phyloP scores from a whole-genome alignment of 202 grass and related monocot genomes.

The Bolboschoenoplectus hybrid region DNA sequence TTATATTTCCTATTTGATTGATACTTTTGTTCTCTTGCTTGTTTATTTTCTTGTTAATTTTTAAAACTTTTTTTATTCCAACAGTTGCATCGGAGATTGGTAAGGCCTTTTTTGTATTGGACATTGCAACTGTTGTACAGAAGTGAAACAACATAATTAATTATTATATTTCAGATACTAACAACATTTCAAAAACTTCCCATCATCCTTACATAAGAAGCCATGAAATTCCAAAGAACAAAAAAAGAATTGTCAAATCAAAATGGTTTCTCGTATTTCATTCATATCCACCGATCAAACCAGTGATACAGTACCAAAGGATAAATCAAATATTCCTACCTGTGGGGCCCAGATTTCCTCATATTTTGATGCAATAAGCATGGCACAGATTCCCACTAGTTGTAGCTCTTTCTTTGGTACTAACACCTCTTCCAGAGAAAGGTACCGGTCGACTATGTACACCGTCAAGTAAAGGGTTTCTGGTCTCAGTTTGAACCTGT shows the following conservation, averaged over 20 bases:
- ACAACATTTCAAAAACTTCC: not conserved
- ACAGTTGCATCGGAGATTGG: not conserved
- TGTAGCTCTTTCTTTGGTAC: conserved; percentile 58
- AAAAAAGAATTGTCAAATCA: not conserved
- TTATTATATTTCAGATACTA: not conserved
- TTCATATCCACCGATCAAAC: not conserved
- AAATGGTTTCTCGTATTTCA: not conserved
- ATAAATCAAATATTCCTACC: conserved; percentile 40
- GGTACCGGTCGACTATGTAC: conserved; percentile 69
- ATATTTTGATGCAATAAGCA: conserved; percentile 88
- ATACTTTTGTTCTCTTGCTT: not conserved
- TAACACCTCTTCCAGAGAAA: conserved; percentile 50
- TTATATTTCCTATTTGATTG: not conserved
- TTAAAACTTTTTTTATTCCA: not conserved
- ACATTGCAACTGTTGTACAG: not conserved
- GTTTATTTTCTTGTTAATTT: not conserved
- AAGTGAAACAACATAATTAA: not conserved
- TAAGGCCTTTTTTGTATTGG: conserved; percentile 19
- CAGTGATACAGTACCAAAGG: not conserved
- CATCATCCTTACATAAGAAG: not conserved
- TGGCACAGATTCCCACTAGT: conserved; percentile 64
- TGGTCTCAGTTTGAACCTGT: conserved; percentile 63
- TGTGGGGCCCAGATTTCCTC: conserved; percentile 87
- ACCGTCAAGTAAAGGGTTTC: conserved; percentile 77
- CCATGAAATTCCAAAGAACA: not conserved